A percentile compares a stretch with the other conserved stretches of the same genome.
These are phyloP conservation scores for Tylopilus balloui DNA, from an alignment of 768 basidiomycete genomes.

Conservation along the genomic window DNA sequence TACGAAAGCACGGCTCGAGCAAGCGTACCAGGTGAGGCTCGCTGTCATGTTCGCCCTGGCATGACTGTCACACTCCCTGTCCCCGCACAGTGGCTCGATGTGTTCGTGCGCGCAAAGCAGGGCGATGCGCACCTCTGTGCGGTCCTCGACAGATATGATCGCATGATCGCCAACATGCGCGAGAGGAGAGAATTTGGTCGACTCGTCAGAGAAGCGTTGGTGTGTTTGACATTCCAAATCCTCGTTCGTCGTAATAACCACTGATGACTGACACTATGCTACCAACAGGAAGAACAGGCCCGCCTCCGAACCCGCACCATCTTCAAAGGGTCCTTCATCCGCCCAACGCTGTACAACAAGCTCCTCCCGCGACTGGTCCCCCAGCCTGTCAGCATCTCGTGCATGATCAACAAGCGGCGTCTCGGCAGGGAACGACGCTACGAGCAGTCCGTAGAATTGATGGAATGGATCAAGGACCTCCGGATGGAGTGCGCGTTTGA, in stretches of 20 bases:
- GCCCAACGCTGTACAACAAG: conserved; percentile 55
- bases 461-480: conserved; percentile 34
- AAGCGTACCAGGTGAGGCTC: conserved; percentile 52
- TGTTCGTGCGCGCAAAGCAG: conserved; percentile 47
- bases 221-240: conserved; percentile 26
- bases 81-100: conserved; percentile 47
- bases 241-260: background rate
- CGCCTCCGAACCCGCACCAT: conserved; percentile 57
- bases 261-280: background rate
- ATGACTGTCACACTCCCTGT: background rate
- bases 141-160: conserved; percentile 54
- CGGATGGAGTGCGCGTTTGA: conserved; percentile 39
- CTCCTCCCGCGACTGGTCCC: conserved; percentile 79
- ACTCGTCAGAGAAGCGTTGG: conserved; percentile 49
- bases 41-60: background rate
- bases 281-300: conserved; percentile 51
- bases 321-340: conserved; percentile 67
- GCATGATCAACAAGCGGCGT: conserved; percentile 59
- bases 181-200: conserved; percentile 46
- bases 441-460: conserved; percentile 31
- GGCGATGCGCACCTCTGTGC: conserved; percentile 47
- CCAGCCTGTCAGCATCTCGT: conserved; percentile 66
- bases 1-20: conserved; percentile 44
- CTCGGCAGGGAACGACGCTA: conserved; percentile 43
- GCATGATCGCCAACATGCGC: conserved; percentile 48